Base-by-base conservation (phyloP, 768 basidiomycete genomes). In the Agaricus subrufescens region DNA sequence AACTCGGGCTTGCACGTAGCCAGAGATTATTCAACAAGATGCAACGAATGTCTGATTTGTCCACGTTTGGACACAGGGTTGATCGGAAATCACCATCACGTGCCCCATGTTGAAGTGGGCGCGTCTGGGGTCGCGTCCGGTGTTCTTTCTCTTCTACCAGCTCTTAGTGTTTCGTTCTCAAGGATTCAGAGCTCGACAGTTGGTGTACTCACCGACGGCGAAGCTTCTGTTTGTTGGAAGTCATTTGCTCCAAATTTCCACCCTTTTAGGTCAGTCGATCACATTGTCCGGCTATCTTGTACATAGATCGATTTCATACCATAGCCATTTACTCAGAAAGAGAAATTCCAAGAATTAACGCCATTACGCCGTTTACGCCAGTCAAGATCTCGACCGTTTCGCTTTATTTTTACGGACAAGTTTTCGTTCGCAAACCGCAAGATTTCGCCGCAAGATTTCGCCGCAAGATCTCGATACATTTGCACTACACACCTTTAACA, bases 391-490 rank as follows among this genome's bases (percentile, higher is more conserved):
- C 31, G 7, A 44, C 40, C 40, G 12, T 30, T 49, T 14, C 46
- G n/a, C 23, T 38, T 56, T 23, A 43, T 49, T 34, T 44, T 29
- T 12, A 45, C 39, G 40, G 46, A 15, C 6, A 48, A 42, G 29
- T 38, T 47, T 56, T 56, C 54, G 46, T 40, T 56, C 54, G 49
- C 54, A 23, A 31, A 40, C 37, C 46, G 30, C 30, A 49, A 43
- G 46, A 42, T 56, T 54, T 56, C 47, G 39, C 43, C 27, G 46
- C 54, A 56, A 56, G 47, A 49, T 56, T 40, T 43, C 19, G 19
- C 19, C 19, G 19, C 19, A 19, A 19, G 19, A 19, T 19, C 19
- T 19, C 19, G 19, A 19, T 19, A 19, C 19, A 19, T 19, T 19
- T 19, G 19, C 19, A 19, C 19, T 19, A 19, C 19, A 19, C 19